Evolutionary conservation across 2,329 filamentous ascomycete species (phyloP), one percentile per base, ranked within the genome.

Genomic region (Pochonia chlamydosporia): DNA sequence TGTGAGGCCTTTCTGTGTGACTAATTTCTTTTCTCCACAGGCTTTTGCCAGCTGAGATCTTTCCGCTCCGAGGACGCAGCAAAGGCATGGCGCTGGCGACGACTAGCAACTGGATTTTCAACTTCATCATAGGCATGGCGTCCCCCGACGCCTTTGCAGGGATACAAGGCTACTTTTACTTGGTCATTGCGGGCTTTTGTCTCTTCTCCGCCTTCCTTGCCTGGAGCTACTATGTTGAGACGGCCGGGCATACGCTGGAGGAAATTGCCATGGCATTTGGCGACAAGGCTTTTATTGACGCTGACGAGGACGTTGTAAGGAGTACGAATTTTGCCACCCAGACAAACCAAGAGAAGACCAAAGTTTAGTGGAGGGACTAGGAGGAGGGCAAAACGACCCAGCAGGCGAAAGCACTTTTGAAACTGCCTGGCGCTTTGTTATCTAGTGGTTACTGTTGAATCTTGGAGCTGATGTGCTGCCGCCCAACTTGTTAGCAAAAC

Each of bases 201-300:
- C 58, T 70, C 14, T 28, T 28, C 24, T 42, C 40, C 8, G 40
- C 6, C 62, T 63, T 48, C 63, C 63, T 69, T 16, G 58, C 60
- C 2, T 56, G 68, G 35, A 69, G 67, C 43, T 70, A 69, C 52
- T 69, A 70, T 49, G 63, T 69, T 5, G 67, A 70, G 53, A 71
- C 68, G 1, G 65, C 66, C 2, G 55, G 59, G 13, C 57, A 63
- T 51, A 64, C 58, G 1, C 54, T 67, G 2, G 64, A 68, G 46
- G 62, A 65, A 48, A 70, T 71, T 54, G 67, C 68, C 3, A 52
- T 66, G 14, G 63, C 65, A 1, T 71, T 72, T 52, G 68, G 69
- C 0, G 65, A 67, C 21, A 65, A 66, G 52, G 68, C 67, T 2
- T 70, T 40, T 23, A 24, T 71, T 40, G 51, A 31, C 18, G 42